Percentiles rank a stretch among this genome's conserved stretches.
These are phyloP conservation scores for Fusarium sp. DNA, from an alignment of 2,329 filamentous ascomycete genomes.

Conservation along the genomic window DNA sequence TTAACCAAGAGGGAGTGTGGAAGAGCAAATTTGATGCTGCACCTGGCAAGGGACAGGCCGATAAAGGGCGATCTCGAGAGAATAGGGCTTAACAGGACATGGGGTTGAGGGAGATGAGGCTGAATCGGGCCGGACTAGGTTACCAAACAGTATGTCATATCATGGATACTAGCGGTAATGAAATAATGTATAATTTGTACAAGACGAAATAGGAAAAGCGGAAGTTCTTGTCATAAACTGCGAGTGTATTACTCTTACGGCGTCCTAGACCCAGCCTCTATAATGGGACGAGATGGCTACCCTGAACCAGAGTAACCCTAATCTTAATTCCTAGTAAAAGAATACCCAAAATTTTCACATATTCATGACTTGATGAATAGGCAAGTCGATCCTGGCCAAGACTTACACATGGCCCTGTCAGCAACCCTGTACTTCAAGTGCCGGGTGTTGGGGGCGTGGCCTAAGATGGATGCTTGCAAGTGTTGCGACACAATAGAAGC, in stretches of 20 bases:
- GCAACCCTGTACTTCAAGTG: neutral
- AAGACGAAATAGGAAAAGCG: neutral
- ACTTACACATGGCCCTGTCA: neutral
- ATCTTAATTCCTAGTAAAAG: no score
- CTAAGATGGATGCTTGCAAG: neutral
- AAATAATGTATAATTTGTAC: neutral
- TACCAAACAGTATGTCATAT: neutral
- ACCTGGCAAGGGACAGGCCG: constrained; percentile 55
- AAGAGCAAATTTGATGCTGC: constrained; percentile 61
- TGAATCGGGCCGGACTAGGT: neutral
- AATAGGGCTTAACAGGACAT: neutral
- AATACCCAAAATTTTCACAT: neutral
- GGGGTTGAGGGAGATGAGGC: neutral
- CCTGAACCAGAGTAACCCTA: neutral
- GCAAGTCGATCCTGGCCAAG: neutral
- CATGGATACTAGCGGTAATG: neutral
- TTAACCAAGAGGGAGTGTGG: constrained; percentile 66
- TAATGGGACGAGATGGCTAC: neutral
- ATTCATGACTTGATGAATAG: neutral
- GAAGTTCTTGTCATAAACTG: neutral
- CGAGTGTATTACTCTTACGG: no score
- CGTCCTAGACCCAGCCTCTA: no score
- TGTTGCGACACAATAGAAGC: neutral
- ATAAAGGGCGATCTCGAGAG: neutral
- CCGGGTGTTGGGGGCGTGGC: neutral